phyloP scores from a whole-genome alignment of 2,329 filamentous ascomycete species.

The Lizonia empirigonia region DNA sequence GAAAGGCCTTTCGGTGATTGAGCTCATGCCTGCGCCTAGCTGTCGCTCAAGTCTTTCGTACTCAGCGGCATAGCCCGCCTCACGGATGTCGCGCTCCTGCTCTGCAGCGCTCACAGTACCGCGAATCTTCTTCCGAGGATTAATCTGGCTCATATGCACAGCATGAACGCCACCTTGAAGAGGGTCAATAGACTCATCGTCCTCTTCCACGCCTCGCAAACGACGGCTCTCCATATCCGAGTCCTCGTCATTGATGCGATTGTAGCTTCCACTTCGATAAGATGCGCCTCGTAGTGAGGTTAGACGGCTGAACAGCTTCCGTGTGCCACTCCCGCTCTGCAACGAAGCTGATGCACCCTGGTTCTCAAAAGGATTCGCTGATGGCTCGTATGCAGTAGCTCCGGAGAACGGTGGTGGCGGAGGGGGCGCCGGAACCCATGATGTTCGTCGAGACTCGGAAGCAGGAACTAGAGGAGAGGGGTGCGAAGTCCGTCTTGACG shows the following conservation, averaged over 20 bases:
- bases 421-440: constrained; percentile 30
- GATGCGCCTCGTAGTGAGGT: constrained; percentile 33
- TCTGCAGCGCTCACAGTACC: constrained; percentile 25
- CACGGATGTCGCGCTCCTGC: constrained; percentile 29
- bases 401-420: constrained; percentile 40
- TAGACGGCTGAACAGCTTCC: constrained; percentile 39
- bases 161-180: constrained; percentile 40
- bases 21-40: constrained; percentile 47
- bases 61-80: constrained; percentile 44
- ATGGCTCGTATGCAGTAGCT: constrained; percentile 38
- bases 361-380: constrained; percentile 26
- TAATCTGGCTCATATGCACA: constrained; percentile 36
- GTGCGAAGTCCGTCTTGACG: constrained; percentile 37
- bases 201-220: constrained; percentile 37
- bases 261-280: constrained; percentile 31
- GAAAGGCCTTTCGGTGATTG: constrained; percentile 45
- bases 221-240: constrained; percentile 14
- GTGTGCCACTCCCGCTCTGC: constrained; percentile 34
- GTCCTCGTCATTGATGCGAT: constrained; percentile 43
- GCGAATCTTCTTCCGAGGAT: constrained; percentile 15
- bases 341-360: constrained; percentile 23
- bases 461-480: constrained; percentile 39
- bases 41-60: constrained; percentile 43
- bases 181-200: constrained; percentile 36
- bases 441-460: constrained; percentile 36